Base-by-base conservation (phyloP, 2,329 filamentous ascomycete species). In the Colletotrichum lini region DNA sequence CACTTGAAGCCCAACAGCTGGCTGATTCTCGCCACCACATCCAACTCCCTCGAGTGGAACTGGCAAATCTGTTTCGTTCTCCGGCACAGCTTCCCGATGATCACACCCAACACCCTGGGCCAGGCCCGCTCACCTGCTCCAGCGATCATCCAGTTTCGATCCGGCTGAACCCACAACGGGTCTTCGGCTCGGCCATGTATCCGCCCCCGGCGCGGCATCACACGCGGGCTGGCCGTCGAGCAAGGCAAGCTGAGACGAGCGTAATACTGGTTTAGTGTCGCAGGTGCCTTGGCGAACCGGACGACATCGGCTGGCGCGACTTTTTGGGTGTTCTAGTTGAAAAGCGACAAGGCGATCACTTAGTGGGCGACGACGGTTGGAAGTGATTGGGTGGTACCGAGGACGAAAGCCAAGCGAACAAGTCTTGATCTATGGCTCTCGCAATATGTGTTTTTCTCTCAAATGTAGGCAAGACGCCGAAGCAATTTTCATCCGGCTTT, bases 31-130 rank as follows among this genome's bases (percentile, higher is more conserved):
- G 53, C 53, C 0, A 62, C 69, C 5, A 57, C 47, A 12, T 72
- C 53, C 9, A 53, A 69, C 45, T 44, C 60, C 2, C 69, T 64
- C 54, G 58, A 60, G 8, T 72, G 59, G 59, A 63, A 68, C 18
- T 72, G 59, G 65, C 65, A 72, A 35, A 40, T 72, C 10, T 65
- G 47, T 6, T 64, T 53, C 18, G 59, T 72, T 35, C 30, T 69
- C 3, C 8, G 35, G 8, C 45, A 53, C 9, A 53, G 65, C 8
- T 35, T 72, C n/a, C 38, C 65, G 16, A 53, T 72, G 18, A 68
- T 72, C 30, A 64, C 65, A 0, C 53, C 53, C 2, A 65, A 72
- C 13, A 59, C 65, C n/a, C 53, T 53, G 13, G 65, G 69, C 15
- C 59, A 69, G 47, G 69, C 52, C 59, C 58, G 30, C 13, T 69